phyloP scores from a whole-genome alignment of 2,329 filamentous ascomycete species.

The Calycina marina region DNA sequence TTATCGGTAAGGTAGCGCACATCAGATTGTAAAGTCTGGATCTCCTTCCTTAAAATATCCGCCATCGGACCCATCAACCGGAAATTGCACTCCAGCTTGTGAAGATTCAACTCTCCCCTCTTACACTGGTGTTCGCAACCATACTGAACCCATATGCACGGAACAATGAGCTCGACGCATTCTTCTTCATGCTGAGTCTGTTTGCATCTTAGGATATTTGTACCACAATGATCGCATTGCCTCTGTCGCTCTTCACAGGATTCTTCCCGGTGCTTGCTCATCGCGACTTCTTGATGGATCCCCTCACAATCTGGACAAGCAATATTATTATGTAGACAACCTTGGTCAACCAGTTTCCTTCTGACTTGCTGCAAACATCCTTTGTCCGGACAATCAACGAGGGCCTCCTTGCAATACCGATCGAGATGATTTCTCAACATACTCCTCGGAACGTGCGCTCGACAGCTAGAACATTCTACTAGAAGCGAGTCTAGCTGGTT shows the following conservation, averaged over 20 bases:
- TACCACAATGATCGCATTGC: conserved; percentile 17
- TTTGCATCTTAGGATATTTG: conserved; percentile 15
- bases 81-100: conserved; percentile 35
- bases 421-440: conserved; percentile 40
- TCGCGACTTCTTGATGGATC: conserved; percentile 28
- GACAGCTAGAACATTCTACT: conserved; percentile 46
- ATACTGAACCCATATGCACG: conserved; percentile 33
- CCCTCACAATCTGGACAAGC: conserved; percentile 40
- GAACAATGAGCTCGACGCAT: conserved; percentile 28
- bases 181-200: conserved; percentile 24
- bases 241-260: conserved; percentile 28
- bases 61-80: conserved; percentile 36
- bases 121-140: conserved; percentile 31
- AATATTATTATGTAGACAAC: conserved; percentile 38
- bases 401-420: conserved; percentile 39
- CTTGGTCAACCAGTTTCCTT: conserved; percentile 33
- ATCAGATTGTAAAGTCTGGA: conserved; percentile 25
- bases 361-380: conserved; percentile 36
- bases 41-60: conserved; percentile 31
- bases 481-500: conserved; percentile 46
- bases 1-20: conserved; percentile 29
- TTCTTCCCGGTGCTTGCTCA: conserved; percentile 31
- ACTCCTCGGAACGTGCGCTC: conserved; percentile 34
- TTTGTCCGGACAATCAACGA: conserved; percentile 35
- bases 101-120: conserved; percentile 28